A percentile compares a stretch with the other conserved stretches of the same genome.
Evolutionary conservation across 306 rosid species (phyloP).

Genomic region (Geum urbanum): DNA sequence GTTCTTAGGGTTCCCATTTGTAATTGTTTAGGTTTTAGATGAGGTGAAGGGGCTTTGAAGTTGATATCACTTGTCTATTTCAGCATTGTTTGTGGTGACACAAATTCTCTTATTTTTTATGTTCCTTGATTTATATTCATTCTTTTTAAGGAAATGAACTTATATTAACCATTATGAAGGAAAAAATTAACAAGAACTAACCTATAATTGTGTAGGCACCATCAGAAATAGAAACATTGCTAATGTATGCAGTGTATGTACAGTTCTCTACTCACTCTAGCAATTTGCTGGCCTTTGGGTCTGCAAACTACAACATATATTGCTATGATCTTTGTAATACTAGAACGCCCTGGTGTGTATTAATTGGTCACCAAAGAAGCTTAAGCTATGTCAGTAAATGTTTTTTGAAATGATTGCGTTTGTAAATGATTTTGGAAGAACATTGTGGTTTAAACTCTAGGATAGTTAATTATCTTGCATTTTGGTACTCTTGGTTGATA

Average conservation of each 20-base stretch:
- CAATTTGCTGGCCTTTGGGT: slow-evolving; percentile 74
- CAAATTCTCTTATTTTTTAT: too few relatives aligned
- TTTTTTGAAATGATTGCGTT: too few relatives aligned
- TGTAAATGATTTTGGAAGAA: too few relatives aligned
- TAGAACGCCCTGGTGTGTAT: slow-evolving; percentile 78
- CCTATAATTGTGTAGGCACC: slow-evolving; percentile 68
- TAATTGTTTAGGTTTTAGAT: not conserved
- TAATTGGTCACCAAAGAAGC: slow-evolving; percentile 70
- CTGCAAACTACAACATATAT: slow-evolving; percentile 74
- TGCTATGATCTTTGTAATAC: slow-evolving; percentile 92
- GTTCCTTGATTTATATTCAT: too few relatives aligned
- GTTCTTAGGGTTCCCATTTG: not conserved
- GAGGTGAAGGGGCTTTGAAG: not conserved
- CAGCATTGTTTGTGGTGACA: too few relatives aligned
- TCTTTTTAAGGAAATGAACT: too few relatives aligned
- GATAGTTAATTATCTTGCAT: too few relatives aligned
- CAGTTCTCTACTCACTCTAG: slow-evolving; percentile 89
- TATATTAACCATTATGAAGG: too few relatives aligned
- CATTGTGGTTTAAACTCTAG: too few relatives aligned
- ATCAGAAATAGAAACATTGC: slow-evolving; percentile 68
- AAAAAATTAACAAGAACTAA: too few relatives aligned
- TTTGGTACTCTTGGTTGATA: too few relatives aligned
- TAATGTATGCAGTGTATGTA: slow-evolving; percentile 91
- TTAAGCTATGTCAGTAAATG: slow-evolving; percentile 50
- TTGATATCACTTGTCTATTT: too few relatives aligned